phyloP scores from a whole-genome alignment of 2,329 filamentous ascomycete species.

The Elsinoe perseae region DNA sequence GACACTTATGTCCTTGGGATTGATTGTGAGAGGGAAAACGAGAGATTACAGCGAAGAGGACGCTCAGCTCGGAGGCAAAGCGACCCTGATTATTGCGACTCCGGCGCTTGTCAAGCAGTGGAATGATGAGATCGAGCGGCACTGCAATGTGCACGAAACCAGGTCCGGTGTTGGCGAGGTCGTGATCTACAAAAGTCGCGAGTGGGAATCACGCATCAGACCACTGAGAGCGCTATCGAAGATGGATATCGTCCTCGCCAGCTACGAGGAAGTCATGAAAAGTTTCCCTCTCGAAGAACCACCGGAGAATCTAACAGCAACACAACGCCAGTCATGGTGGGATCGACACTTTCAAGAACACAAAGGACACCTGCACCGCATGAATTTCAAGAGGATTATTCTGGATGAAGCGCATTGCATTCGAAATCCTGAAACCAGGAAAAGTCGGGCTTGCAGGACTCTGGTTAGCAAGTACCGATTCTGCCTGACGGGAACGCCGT shows the following conservation, averaged over 20 bases:
- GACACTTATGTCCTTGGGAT: conserved; percentile 37
- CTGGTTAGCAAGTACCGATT: conserved; percentile 35
- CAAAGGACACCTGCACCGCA: conserved; percentile 33
- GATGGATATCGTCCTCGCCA: conserved; percentile 33
- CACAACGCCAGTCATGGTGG: conserved; percentile 9
- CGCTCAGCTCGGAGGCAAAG: conserved; percentile 20
- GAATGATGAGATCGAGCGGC: conserved; percentile 25
- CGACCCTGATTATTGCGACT: conserved; percentile 39
- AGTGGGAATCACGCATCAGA: not conserved
- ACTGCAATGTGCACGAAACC: conserved; percentile 16
- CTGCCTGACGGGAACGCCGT: conserved; percentile 39
- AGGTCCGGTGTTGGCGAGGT: conserved; percentile 39
- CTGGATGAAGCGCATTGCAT: conserved; percentile 52
- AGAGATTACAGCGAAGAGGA: conserved; percentile 17
- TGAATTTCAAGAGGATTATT: conserved; percentile 46
- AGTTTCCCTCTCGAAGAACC: conserved; percentile 37
- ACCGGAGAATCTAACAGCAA: conserved; percentile 31
- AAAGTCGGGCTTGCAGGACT: conserved; percentile 39
- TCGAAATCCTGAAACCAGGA: conserved; percentile 41
- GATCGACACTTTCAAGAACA: conserved; percentile 18
- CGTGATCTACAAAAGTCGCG: conserved; percentile 40
- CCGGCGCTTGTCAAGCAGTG: conserved; percentile 37
- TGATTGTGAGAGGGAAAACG: conserved; percentile 35
- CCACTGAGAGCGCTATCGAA: conserved; percentile 46
- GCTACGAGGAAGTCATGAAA: conserved; percentile 35